phyloP scores from a whole-genome alignment of 2,329 filamentous ascomycete species.

The Cordyceps tenuipes region DNA sequence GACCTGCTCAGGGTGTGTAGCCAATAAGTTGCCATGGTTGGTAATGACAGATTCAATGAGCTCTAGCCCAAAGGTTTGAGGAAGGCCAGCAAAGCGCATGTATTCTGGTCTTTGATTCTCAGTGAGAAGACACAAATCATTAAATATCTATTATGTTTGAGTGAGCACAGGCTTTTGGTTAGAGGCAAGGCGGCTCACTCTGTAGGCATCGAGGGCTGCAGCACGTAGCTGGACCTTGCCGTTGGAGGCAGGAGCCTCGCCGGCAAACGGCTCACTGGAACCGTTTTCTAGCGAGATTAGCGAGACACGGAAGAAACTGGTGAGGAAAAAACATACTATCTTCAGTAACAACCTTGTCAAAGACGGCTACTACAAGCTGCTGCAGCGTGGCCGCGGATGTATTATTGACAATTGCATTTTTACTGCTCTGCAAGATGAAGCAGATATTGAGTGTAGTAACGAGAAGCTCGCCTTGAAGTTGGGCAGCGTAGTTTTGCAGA shows the following conservation, averaged over 20 bases:
- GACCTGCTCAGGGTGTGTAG: slow-evolving; percentile 69
- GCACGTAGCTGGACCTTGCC: slow-evolving; percentile 59
- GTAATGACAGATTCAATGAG: slow-evolving; percentile 84
- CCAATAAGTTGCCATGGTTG: slow-evolving; percentile 75
- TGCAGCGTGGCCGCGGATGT: slow-evolving; percentile 95
- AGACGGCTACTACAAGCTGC: slow-evolving; percentile 84
- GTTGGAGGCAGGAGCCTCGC: slow-evolving; percentile 59
- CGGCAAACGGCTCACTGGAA: slow-evolving; percentile 49
- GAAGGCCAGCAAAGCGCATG: slow-evolving; percentile 67
- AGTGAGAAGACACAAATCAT: slow-evolving; percentile 80
- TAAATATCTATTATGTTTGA: slow-evolving; percentile 55
- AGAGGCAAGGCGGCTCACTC: slow-evolving; percentile 36
- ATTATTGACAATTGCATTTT: slow-evolving; percentile 88
- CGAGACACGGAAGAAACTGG: background rate
- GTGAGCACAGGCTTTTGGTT: slow-evolving; percentile 11
- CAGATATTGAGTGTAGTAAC: slow-evolving; percentile 82
- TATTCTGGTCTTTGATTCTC: slow-evolving; percentile 79
- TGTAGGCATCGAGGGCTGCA: slow-evolving; percentile 78
- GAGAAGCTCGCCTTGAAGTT: slow-evolving; percentile 73
- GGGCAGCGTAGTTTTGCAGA: slow-evolving; percentile 78
- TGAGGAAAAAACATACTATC: slow-evolving; percentile 52
- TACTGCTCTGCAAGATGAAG: slow-evolving; percentile 81
- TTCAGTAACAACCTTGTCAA: slow-evolving; percentile 80
- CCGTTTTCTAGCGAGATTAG: slow-evolving; percentile 28
- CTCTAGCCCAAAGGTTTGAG: slow-evolving; percentile 79